These are phyloP conservation scores for Russula virescens DNA, from an alignment of 768 basidiomycete genomes.

Conservation along the genomic window DNA sequence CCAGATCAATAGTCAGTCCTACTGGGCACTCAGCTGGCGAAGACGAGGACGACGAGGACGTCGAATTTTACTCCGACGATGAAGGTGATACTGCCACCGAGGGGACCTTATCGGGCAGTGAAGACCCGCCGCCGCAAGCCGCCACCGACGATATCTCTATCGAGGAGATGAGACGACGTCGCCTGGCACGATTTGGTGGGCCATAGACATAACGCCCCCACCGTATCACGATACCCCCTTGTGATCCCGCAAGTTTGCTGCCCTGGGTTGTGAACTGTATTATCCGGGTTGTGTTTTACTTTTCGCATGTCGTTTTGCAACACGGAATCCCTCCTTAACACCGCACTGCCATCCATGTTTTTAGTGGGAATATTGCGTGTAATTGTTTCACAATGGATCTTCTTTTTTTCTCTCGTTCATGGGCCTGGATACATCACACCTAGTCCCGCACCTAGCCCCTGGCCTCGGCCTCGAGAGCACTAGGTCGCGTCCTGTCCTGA, in stretches of 20 bases:
- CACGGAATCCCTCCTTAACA: no score
- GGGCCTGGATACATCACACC: no score
- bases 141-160: constrained; percentile 10
- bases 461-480: no score
- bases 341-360: neutral
- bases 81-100: constrained; percentile 9
- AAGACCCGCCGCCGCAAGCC: neutral
- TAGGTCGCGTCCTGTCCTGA: no score
- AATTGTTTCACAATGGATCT: neutral
- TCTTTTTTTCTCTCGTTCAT: neutral
- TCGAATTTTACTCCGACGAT: neutral
- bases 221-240: neutral
- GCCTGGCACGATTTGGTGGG: constrained; percentile 31
- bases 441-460: no score
- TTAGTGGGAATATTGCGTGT: neutral
- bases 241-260: neutral
- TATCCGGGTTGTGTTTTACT: neutral
- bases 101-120: constrained; percentile 18
- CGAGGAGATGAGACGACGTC: constrained; percentile 33
- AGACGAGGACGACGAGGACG: neutral
- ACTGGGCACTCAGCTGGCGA: neutral
- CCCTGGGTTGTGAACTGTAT: neutral
- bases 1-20: neutral
- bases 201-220: neutral
- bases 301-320: neutral